phyloP scores from a whole-genome alignment of 1,284 basidiomycete genomes.

The Marasmius oreades region DNA sequence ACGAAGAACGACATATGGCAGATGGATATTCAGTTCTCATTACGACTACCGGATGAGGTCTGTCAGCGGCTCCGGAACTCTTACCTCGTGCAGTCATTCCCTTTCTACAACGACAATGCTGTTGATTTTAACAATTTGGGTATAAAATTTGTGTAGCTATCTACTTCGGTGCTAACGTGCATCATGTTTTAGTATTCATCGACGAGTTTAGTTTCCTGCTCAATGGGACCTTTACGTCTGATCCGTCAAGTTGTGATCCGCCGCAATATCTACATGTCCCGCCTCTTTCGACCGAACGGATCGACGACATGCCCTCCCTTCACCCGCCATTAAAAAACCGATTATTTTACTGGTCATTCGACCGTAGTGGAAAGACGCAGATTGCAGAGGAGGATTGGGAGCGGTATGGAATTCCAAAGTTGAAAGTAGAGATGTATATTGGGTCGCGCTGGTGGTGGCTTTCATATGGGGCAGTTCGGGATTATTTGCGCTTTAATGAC shows the following conservation, averaged over 20 bases:
- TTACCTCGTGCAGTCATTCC: no score
- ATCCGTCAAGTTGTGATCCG: neutral
- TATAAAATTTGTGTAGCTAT: no score
- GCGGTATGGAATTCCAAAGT: neutral
- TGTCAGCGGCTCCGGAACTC: no score
- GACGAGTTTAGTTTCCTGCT: neutral
- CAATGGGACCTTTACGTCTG: neutral
- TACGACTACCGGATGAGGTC: no score
- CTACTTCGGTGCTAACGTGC: no score
- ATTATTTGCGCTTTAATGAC: neutral
- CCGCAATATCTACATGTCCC: neutral
- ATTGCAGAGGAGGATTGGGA: neutral
- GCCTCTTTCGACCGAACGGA: neutral
- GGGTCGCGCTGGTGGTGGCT: neutral
- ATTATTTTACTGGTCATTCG: neutral
- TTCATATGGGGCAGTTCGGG: neutral
- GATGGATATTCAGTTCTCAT: no score
- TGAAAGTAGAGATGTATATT: neutral
- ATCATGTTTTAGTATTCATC: neutral
- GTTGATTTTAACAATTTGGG: no score
- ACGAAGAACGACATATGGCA: no score
- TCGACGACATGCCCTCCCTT: neutral
- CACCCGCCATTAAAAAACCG: neutral
- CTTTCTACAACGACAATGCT: no score
- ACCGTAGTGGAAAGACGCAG: neutral